Conservation (phyloP, 208 protist species). For the Jaenimonas drosophilae region DNA sequence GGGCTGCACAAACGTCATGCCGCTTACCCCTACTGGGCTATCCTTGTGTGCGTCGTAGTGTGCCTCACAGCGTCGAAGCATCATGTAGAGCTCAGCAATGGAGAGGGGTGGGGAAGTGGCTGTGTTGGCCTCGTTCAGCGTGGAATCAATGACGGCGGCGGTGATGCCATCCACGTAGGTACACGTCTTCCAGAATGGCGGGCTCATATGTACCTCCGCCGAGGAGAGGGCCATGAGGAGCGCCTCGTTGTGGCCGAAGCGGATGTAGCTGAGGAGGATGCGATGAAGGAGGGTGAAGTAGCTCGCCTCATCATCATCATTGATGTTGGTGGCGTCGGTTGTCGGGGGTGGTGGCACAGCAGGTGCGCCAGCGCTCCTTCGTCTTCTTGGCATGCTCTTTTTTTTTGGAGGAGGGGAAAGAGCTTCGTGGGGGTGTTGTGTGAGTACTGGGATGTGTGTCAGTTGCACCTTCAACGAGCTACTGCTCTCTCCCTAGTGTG, state of each 20-base stretch:
- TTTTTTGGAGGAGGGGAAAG: neutral
- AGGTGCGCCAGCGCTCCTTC: too few relatives aligned
- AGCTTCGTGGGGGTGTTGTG: too few relatives aligned
- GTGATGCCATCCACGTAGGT: conserved; percentile 52
- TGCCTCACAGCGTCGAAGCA: too few relatives aligned
- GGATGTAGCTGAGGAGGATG: conserved; percentile 44
- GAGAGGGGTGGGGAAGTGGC: conserved; percentile 1
- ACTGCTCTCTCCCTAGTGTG: too few relatives aligned
- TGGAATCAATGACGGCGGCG: conserved; percentile 24
- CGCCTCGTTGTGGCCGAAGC: conserved; percentile 19
- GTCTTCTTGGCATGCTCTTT: neutral
- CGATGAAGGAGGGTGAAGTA: conserved; percentile 52
- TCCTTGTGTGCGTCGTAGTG: too few relatives aligned
- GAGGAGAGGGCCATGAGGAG: conserved; percentile 33
- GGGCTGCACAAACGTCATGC: too few relatives aligned
- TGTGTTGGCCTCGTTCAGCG: conserved; percentile 2
- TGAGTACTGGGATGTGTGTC: too few relatives aligned
- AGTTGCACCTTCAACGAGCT: too few relatives aligned
- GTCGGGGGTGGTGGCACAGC: too few relatives aligned
- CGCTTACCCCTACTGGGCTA: too few relatives aligned
- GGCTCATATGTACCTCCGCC: conserved; percentile 17
- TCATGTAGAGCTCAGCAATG: conserved; percentile 10
- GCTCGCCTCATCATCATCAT: conserved; percentile 7
- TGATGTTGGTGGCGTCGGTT: neutral
- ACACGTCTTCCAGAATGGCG: conserved; percentile 67